A percentile compares a stretch with the other conserved stretches of the same genome.
phyloP scores from a whole-genome alignment of 164 flowering plant species.

The Magnolia kwangsiensis region DNA sequence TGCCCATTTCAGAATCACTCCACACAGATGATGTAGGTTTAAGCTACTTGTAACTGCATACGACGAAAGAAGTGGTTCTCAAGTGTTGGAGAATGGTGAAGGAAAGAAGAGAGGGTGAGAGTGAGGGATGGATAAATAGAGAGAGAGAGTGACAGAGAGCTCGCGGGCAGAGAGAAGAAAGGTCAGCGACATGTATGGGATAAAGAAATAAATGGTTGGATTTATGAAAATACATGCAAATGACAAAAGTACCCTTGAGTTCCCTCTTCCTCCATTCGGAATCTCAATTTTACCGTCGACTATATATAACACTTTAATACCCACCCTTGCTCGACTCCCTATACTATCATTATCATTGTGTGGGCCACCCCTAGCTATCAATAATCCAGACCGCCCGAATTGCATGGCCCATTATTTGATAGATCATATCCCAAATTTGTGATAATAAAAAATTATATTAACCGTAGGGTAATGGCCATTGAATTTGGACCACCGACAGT shows the following conservation, averaged over 20 bases:
- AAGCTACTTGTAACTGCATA: not conserved
- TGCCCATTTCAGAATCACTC: conserved; percentile 43
- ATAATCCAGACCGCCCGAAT: no score
- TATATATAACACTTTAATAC: no score
- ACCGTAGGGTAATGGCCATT: no score
- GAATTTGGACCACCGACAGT: no score
- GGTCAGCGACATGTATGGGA: conserved; percentile 10
- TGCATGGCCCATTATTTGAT: no score
- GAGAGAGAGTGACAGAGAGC: not conserved
- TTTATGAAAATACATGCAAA: not conserved
- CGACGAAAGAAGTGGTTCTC: not conserved
- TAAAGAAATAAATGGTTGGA: not conserved
- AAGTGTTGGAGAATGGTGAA: not conserved
- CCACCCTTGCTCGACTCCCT: no score
- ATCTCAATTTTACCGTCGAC: not conserved
- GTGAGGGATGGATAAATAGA: not conserved
- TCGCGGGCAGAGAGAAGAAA: not conserved
- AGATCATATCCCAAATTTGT: no score
- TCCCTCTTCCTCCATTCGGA: not conserved
- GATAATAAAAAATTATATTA: no score
- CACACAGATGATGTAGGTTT: not conserved
- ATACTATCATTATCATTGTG: no score
- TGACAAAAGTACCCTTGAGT: conserved; percentile 2
- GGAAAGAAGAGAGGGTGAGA: not conserved
- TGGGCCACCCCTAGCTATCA: no score